Conservation (phyloP, 495 filamentous ascomycete species). For the Talaromyces trachyspermus region DNA sequence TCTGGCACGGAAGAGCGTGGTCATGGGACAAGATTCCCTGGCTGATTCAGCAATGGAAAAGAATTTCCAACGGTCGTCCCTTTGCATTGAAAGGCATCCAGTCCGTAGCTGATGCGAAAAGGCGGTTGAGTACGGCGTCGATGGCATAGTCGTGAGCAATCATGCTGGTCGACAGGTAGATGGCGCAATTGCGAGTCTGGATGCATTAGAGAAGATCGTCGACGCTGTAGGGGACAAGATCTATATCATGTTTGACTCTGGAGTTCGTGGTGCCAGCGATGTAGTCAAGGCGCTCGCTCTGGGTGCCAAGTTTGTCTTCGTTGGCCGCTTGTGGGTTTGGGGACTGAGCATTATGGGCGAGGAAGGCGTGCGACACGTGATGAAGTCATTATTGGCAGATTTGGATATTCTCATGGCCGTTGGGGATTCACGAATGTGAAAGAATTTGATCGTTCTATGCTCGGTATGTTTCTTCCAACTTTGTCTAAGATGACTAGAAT, state of each 20-base stretch:
- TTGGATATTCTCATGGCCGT: conserved; percentile 61
- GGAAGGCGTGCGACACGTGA: conserved; percentile 53
- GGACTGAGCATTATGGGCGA: conserved; percentile 54
- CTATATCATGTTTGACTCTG: conserved; percentile 58
- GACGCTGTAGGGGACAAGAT: conserved; percentile 46
- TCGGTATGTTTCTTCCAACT: conserved; percentile 33
- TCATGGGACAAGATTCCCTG: conserved; percentile 50
- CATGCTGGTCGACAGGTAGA: conserved; percentile 36
- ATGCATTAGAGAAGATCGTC: conserved; percentile 57
- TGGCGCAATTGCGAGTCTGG: conserved; percentile 29
- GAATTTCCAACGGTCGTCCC: conserved; percentile 49
- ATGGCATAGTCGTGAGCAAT: conserved; percentile 49
- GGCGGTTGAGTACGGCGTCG: conserved; percentile 39
- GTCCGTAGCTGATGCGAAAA: conserved; percentile 43
- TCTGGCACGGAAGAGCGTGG: conserved; percentile 57
- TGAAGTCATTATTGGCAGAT: conserved; percentile 58
- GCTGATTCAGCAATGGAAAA: conserved; percentile 50
- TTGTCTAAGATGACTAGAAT: background rate
- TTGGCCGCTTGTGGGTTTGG: conserved; percentile 63
- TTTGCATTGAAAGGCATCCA: conserved; percentile 45
- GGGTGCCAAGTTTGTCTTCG: conserved; percentile 78
- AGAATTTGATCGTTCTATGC: conserved; percentile 39
- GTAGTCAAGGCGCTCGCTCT: conserved; percentile 82
- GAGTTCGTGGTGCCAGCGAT: conserved; percentile 52
- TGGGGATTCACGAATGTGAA: conserved; percentile 49